These are phyloP conservation scores for Diospyros lotus DNA, from an alignment of 148 eudicot species.

Conservation along the genomic window DNA sequence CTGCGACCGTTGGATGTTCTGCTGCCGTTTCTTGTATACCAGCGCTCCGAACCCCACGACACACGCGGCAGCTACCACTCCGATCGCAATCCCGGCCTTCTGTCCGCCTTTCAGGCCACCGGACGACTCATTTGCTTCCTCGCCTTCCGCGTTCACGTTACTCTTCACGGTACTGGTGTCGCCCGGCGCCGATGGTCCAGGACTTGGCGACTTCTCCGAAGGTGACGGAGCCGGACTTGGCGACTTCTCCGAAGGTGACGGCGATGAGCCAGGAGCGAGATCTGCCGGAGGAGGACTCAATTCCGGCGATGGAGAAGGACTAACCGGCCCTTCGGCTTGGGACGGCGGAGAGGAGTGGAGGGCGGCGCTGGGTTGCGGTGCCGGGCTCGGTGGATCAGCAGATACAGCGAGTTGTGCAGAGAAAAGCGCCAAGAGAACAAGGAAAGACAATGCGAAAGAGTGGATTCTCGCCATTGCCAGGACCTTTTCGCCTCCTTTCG, in stretches of 20 bases:
- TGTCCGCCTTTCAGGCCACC: slow-evolving; percentile 34
- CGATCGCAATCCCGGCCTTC: slow-evolving; percentile 37
- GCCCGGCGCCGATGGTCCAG: slow-evolving; percentile 11
- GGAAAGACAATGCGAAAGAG: not conserved
- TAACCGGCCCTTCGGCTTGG: not conserved
- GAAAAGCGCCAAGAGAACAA: slow-evolving; percentile 7
- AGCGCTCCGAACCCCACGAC: slow-evolving; percentile 24
- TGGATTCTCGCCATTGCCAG: slow-evolving; percentile 8
- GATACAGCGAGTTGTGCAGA: not conserved
- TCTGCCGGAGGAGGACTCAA: slow-evolving; percentile 18
- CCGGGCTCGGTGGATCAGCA: slow-evolving; percentile 8
- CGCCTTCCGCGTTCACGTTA: not conserved
- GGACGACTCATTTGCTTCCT: not conserved
- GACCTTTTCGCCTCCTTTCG: not conserved
- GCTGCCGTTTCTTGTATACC: slow-evolving; percentile 41
- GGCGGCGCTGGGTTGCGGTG: not conserved
- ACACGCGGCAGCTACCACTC: slow-evolving; percentile 28
- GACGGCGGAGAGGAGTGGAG: not conserved
- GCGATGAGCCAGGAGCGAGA: slow-evolving; percentile 14
- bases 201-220: not conserved
- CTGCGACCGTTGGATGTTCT: slow-evolving; percentile 39
- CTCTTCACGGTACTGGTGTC: not conserved
- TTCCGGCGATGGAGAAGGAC: slow-evolving; percentile 9
- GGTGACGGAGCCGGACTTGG: not conserved
- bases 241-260: slow-evolving; percentile 5